Base-by-base conservation (phyloP, 805 yeast genomes). In the Ogataea nitratoaversa region DNA sequence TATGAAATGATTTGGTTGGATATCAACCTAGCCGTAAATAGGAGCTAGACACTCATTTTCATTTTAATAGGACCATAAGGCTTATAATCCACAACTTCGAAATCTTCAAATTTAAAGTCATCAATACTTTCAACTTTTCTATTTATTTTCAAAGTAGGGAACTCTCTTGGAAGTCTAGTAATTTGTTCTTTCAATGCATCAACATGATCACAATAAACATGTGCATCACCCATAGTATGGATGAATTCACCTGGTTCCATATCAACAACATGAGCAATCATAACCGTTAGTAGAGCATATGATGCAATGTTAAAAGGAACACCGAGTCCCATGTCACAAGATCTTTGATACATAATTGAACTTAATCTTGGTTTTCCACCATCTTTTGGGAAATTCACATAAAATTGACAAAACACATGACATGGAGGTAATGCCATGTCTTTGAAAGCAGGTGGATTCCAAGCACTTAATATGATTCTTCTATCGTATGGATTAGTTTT, bases 261-360 rank as follows among this genome's bases (percentile, higher is more conserved):
- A 49, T 78, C 95, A 32, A 89, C 89, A n/a, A 93, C 84, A 46
- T 86, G 87, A 2, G 99, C 99, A 48, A 93, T 84, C 97, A 93
- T 91, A 53, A 77, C 82, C 2, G 97, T 90, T 46, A 93, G 71
- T 40, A 93, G 68, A 0, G 99, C 95, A 59, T 93, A 93, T 0
- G 97, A 88, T 0, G 99, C 99, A 56, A 93, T 93, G 60, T 93
- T 93, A 65, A 93, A 93, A 1, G 99, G 99, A 18, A 93, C 98
- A 12, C 99, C 99, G n/a, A 93, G 74, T 0, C 99, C 99, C 96
- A 93, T 90, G 59, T 93, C 99, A 64, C 98, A 91, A n/a, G 96
- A 85, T 55, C 99, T 78, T 67, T 93, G 99, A 64, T 93, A 93
- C 68, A 93, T 69, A 43, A 84, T 76, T 61, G 99, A 93, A 11